Evolutionary conservation across 2,329 filamentous ascomycete species (phyloP).

Genomic region (Pestalotiopsis sp.): DNA sequence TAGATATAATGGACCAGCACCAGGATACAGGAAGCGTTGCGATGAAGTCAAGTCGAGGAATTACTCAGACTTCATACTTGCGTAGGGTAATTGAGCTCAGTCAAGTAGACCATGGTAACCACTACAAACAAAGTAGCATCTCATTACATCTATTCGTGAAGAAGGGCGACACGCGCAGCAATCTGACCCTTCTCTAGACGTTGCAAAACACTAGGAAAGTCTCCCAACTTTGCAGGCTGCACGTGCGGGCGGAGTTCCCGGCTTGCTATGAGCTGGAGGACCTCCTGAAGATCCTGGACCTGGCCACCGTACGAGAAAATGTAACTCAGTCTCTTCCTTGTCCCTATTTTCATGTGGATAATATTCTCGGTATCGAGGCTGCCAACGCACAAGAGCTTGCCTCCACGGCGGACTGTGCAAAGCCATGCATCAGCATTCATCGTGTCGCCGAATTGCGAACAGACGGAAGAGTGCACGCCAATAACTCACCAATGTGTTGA

Average conservation of each 20-base stretch:
- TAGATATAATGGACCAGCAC: conserved; percentile 48
- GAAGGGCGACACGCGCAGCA: conserved; percentile 26
- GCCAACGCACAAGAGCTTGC: conserved; percentile 42
- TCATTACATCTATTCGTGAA: conserved; percentile 16
- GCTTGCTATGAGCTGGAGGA: conserved; percentile 36
- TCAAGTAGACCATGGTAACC: not conserved
- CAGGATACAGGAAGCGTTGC: conserved; percentile 38
- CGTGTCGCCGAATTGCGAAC: not conserved
- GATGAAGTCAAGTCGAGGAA: conserved; percentile 2
- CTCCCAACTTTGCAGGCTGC: conserved; percentile 30
- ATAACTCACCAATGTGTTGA: conserved; percentile 33
- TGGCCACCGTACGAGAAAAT: conserved; percentile 48
- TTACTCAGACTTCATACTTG: conserved; percentile 6
- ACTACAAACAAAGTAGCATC: not conserved
- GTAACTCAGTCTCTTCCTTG: conserved; percentile 42
- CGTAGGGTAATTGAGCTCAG: not conserved
- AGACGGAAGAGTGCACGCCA: too few relatives aligned
- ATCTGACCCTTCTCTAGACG: conserved; percentile 38
- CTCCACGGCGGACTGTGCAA: conserved; percentile 36
- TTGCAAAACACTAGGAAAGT: conserved; percentile 36
- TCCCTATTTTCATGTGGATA: conserved; percentile 46
- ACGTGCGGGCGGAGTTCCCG: conserved; percentile 38
- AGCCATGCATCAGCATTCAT: not conserved
- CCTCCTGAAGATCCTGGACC: conserved; percentile 39
- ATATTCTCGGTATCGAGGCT: conserved; percentile 41